These are phyloP conservation scores for Coemansia erecta DNA, from an alignment of 192 early-diverging fungal species.

Conservation along the genomic window DNA sequence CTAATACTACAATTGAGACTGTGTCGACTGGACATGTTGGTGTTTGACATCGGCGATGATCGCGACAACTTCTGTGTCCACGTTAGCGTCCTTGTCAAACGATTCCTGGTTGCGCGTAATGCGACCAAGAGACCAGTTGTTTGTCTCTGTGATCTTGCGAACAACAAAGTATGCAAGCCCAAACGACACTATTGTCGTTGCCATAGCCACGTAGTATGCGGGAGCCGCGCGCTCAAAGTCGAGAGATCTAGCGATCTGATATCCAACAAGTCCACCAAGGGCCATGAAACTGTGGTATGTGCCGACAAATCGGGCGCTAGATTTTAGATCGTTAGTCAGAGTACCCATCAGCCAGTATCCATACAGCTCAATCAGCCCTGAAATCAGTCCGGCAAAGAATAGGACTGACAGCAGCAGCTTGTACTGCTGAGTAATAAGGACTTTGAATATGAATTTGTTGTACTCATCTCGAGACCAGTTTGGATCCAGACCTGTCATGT, in stretches of 20 bases:
- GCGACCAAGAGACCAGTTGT: constrained; percentile 40
- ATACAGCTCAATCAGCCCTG: constrained; percentile 35
- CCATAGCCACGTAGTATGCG: constrained; percentile 17
- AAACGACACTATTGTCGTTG: constrained; percentile 17
- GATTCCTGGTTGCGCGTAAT: constrained; percentile 7
- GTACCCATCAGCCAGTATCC: constrained; percentile 50
- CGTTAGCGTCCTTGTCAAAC: too few relatives aligned
- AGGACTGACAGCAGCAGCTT: constrained; percentile 15
- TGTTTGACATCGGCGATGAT: too few relatives aligned
- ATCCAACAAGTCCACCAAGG: constrained; percentile 30
- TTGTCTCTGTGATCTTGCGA: constrained; percentile 36
- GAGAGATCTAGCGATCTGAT: constrained; percentile 17
- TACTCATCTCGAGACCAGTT: constrained; percentile 5
- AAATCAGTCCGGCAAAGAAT: constrained; percentile 38
- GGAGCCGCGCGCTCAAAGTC: constrained; percentile 11
- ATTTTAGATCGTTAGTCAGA: constrained; percentile 38
- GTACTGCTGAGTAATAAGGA: constrained; percentile 11
- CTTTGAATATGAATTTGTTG: constrained; percentile 14
- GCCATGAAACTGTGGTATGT: constrained; percentile 37
- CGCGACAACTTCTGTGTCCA: too few relatives aligned
- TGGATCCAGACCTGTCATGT: constrained; percentile 9
- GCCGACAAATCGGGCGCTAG: constrained; percentile 42
- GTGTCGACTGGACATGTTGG: too few relatives aligned
- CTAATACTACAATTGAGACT: too few relatives aligned
- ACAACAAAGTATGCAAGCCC: constrained; percentile 27